Conservation (phyloP, 2,329 filamentous ascomycete genomes). For the Neofusicoccum laricinum region DNA sequence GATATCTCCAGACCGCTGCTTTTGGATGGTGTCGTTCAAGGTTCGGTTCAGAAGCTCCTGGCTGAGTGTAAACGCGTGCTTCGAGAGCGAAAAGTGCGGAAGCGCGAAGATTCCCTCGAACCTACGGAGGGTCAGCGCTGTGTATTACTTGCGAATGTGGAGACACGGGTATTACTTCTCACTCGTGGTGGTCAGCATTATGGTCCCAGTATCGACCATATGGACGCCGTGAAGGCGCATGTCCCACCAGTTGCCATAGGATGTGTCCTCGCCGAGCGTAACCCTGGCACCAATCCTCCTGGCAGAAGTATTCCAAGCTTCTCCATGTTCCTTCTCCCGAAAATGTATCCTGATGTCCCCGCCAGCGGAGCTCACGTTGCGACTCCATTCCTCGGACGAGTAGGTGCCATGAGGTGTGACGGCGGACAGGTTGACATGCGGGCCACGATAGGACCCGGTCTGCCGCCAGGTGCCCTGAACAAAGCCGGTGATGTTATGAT, state of each 20-base stretch:
- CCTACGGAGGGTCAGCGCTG: conserved; percentile 20
- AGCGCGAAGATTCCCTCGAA: conserved; percentile 85
- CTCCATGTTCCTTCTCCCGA: conserved; percentile 48
- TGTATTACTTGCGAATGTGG: neutral
- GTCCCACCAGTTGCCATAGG: conserved; percentile 72
- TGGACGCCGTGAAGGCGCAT: conserved; percentile 81
- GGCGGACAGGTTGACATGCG: conserved; percentile 46
- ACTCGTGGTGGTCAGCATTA: conserved; percentile 83
- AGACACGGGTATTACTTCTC: conserved; percentile 62
- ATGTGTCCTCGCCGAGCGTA: conserved; percentile 68
- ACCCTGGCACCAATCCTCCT: conserved; percentile 69
- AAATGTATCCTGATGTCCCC: conserved; percentile 70
- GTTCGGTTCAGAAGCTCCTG: conserved; percentile 68
- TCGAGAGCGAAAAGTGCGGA: conserved; percentile 72
- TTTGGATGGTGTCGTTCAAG: conserved; percentile 64
- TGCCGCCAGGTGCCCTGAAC: conserved; percentile 75
- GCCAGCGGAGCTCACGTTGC: conserved; percentile 73
- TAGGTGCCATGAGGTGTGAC: conserved; percentile 67
- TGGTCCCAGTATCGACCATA: conserved; percentile 74
- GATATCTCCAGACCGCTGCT: conserved; percentile 60
- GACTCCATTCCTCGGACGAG: conserved; percentile 63
- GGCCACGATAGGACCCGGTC: conserved; percentile 18
- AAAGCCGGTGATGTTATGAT: conserved; percentile 75
- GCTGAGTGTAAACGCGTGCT: conserved; percentile 47
- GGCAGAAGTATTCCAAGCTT: conserved; percentile 44